A percentile compares a stretch with the other conserved stretches of the same genome.
These are phyloP conservation scores for Coemansia sp. DNA, from an alignment of 371 early-diverging fungal genomes.

Conservation along the genomic window DNA sequence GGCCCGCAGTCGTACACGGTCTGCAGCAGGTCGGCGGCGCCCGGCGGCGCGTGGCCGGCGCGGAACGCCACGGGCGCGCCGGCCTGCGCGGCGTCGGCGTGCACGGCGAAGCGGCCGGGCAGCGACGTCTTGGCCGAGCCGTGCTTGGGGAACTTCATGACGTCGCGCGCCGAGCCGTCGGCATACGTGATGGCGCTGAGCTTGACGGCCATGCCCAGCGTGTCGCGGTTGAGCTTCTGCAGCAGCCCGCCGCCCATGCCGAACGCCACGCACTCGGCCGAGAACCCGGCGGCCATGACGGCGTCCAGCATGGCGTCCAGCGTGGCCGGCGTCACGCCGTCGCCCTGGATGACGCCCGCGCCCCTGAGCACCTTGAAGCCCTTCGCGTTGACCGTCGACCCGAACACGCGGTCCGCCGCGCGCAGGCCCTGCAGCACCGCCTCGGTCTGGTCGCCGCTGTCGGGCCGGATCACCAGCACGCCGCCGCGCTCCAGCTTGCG, in stretches of 20 bases:
- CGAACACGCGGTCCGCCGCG: constrained; percentile 74
- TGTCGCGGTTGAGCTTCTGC: constrained; percentile 80
- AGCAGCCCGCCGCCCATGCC: constrained; percentile 86
- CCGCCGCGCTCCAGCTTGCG: constrained; percentile 67
- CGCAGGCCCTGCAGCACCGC: constrained; percentile 68
- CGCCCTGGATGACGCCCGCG: constrained; percentile 80
- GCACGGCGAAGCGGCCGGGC: constrained; percentile 66
- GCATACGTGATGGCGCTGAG: constrained; percentile 61
- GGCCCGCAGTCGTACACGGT: constrained; percentile 51
- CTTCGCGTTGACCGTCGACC: constrained; percentile 61
- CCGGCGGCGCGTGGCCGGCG: constrained; percentile 6
- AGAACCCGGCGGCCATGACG: constrained; percentile 58
- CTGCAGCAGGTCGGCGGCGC: constrained; percentile 19
- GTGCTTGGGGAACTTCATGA: constrained; percentile 80
- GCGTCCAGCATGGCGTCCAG: constrained; percentile 60
- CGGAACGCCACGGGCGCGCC: constrained; percentile 48
- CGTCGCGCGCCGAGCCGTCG: constrained; percentile 63
- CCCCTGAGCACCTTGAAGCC: constrained; percentile 68
- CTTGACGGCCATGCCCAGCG: constrained; percentile 83
- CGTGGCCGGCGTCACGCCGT: constrained; percentile 63
- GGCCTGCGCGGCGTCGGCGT: constrained; percentile 26
- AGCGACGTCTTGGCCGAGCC: constrained; percentile 67
- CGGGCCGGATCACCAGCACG: constrained; percentile 76
- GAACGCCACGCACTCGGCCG: constrained; percentile 71
- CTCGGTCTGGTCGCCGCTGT: constrained; percentile 77